Base-by-base conservation (phyloP, 345 rosid species). In the Bruguiera sexangula region DNA sequence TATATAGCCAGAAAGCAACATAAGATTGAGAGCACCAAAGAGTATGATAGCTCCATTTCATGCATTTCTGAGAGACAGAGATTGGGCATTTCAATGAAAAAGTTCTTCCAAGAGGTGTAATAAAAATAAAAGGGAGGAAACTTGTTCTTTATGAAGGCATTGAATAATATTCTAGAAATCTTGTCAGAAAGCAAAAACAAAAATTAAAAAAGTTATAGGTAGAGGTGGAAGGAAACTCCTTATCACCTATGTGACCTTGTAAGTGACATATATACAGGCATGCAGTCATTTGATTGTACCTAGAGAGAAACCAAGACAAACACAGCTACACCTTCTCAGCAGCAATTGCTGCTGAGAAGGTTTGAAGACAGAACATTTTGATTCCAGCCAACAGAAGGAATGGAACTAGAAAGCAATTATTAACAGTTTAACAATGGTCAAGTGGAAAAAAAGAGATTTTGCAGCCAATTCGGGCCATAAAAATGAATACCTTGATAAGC, bases 121-220 rank as follows among this genome's bases (percentile, higher is more conserved):
- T 8, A 58, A 48, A 31, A 58, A 53, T 16, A 13, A 65, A 50
- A 69, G 50, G 18, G 50, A 31, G 21, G 43, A 58, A 11, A 55
- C 15, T 21, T 62, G 48, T 62, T 48, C 15, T n/a, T 31, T 2
- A 26, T 48, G 11, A 62, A 22, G 22, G 26, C 31, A 27, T 20
- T 69, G 30, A 46, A 19, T 39, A 48, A 22, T 3, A 26, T 11
- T 34, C 67, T 4, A 9, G 34, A 6, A 21, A 24, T 9, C 61
- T 64, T 59, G 43, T 51, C 74, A 53, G 16, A 69, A 69, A 51
- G 62, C 26, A 30, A 55, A 53, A 51, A 34, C 8, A 3, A 59
- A 48, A 62, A 72, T 15, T 15, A 11, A 58, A 48, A 72, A 22
- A 27, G 51, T 57, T 48, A 24, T 6, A 18, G n/a, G 39, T 20